Evolutionary conservation across 345 rosid genomes (phyloP).

Genomic region (Salix viminalis): DNA sequence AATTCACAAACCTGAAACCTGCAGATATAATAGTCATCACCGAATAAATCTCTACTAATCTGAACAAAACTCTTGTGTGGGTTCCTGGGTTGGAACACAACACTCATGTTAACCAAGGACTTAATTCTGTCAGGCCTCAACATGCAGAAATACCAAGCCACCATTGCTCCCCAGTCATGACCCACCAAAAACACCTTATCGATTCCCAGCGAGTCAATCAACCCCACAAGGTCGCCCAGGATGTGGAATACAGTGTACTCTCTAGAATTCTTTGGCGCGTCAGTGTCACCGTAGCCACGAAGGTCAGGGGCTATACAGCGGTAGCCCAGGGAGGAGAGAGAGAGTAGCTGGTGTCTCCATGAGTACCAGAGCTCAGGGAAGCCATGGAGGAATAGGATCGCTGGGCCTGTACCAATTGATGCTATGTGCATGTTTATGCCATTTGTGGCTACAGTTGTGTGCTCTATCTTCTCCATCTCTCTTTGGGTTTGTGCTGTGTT

Average conservation of each 20-base stretch:
- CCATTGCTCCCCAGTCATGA: constrained; percentile 70
- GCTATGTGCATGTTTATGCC: constrained; percentile 69
- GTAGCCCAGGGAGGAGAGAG: constrained; percentile 55
- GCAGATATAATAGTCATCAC: constrained; percentile 68
- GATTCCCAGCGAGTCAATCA: constrained; percentile 31
- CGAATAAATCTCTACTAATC: constrained; percentile 37
- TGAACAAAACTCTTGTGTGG: constrained; percentile 45
- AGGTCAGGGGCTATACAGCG: constrained; percentile 73
- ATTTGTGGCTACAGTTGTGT: constrained; percentile 45
- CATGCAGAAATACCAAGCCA: constrained; percentile 62
- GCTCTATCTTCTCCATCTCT: constrained; percentile 67
- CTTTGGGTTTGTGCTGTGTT: not conserved
- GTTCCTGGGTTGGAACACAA: constrained; percentile 44
- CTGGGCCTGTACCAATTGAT: constrained; percentile 54
- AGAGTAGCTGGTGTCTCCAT: constrained; percentile 72
- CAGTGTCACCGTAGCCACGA: constrained; percentile 69
- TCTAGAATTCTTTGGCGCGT: constrained; percentile 36
- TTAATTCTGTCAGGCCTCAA: constrained; percentile 64
- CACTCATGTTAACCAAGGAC: constrained; percentile 63
- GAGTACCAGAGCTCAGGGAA: constrained; percentile 77
- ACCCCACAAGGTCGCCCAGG: constrained; percentile 54
- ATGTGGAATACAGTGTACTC: constrained; percentile 46
- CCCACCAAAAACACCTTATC: constrained; percentile 51
- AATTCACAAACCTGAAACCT: constrained; percentile 53
- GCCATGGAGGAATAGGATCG: constrained; percentile 60